These are phyloP conservation scores for Boletus rex-veris DNA, from an alignment of 768 basidiomycete genomes.

Conservation along the genomic window DNA sequence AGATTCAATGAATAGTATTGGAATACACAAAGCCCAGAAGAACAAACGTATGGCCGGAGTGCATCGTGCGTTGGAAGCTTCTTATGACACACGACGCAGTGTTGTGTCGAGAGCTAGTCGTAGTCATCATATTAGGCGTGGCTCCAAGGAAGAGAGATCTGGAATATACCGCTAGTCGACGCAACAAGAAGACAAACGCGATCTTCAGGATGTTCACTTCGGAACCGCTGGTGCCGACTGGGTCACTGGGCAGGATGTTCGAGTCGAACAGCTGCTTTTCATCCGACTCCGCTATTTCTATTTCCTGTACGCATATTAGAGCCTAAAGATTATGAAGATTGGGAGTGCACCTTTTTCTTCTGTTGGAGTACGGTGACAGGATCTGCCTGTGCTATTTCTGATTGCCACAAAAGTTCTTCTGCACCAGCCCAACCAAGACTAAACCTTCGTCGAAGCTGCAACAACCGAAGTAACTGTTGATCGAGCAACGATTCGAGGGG, in stretches of 20 bases:
- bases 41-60: constrained; percentile 73
- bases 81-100: constrained; percentile 74
- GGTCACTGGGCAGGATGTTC: constrained; percentile 54
- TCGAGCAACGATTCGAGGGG: constrained; percentile 62
- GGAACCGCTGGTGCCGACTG: constrained; percentile 35
- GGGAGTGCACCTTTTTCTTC: constrained; percentile 29
- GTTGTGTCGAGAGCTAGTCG: constrained; percentile 57
- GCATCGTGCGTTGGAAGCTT: constrained; percentile 51
- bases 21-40: constrained; percentile 60
- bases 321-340: not conserved
- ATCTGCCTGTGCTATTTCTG: constrained; percentile 43
- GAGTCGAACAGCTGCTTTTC: constrained; percentile 39
- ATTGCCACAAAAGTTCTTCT: constrained; percentile 47
- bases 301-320: constrained; percentile 4
- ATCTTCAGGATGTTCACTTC: constrained; percentile 58
- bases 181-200: constrained; percentile 61
- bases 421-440: constrained; percentile 68
- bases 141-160: not conserved
- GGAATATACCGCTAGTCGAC: constrained; percentile 54
- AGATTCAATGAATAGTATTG: constrained; percentile 65
- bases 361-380: constrained; percentile 37
- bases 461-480: constrained; percentile 49
- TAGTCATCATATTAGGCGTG: not conserved
- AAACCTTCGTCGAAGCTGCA: constrained; percentile 50
- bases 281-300: constrained; percentile 39